Percentiles rank a stretch among this genome's conserved stretches.
These are phyloP conservation scores for Xylariaceae sp. DNA, from an alignment of 2,329 filamentous ascomycete species.

Conservation along the genomic window DNA sequence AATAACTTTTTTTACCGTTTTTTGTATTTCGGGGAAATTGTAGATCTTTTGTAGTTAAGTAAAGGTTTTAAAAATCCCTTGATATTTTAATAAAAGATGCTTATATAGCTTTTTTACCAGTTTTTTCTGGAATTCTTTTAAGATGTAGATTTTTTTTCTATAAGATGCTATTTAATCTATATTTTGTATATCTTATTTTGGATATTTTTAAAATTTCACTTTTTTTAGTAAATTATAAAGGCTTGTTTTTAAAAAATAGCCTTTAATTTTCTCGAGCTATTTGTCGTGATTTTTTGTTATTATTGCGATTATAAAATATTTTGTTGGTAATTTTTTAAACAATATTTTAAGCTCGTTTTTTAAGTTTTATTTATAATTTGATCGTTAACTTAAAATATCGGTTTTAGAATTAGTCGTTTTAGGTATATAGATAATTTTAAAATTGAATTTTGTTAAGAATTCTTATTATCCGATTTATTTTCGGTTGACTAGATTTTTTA, in stretches of 20 bases:
- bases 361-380: too few species aligned
- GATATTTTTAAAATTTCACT: background rate
- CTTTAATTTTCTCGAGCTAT: background rate
- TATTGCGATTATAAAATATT: background rate
- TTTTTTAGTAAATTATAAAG: background rate
- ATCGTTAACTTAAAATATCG: too few species aligned
- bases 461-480: constrained; percentile 7
- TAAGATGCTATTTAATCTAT: constrained; percentile 11
- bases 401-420: constrained; percentile 17
- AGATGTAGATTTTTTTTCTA: too few species aligned
- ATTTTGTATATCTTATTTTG: background rate
- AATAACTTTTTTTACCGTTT: constrained; percentile 9
- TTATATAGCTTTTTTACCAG: constrained; percentile 15
- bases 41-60: constrained; percentile 12
- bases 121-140: constrained; percentile 17
- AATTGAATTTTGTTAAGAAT: constrained; percentile 1
- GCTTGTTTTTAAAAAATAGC: background rate
- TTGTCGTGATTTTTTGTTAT: background rate
- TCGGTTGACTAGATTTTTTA: constrained; percentile 4
- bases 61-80: constrained; percentile 8
- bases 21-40: constrained; percentile 7
- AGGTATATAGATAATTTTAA: constrained; percentile 6
- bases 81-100: constrained; percentile 10
- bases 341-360: background rate
- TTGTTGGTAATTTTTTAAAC: too few species aligned